Conservation (phyloP, 2,329 filamentous ascomycete species). For the Fusarium humuli region DNA sequence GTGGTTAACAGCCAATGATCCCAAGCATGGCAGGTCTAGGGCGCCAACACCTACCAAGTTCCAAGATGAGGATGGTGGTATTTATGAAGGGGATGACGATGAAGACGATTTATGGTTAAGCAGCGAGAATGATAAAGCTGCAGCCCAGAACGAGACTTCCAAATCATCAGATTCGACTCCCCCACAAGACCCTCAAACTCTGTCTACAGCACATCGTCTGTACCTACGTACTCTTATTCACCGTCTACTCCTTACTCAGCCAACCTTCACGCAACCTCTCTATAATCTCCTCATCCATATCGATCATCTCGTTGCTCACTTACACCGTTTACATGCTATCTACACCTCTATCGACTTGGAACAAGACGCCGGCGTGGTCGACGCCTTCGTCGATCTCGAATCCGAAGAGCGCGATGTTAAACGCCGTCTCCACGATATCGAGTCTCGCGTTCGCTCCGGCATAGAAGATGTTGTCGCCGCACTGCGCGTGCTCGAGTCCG, state of each 20-base stretch:
- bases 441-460: constrained; percentile 72
- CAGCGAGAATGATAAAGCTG: constrained; percentile 20
- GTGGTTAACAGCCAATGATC: constrained; percentile 72
- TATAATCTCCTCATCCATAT: constrained; percentile 77
- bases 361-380: constrained; percentile 82
- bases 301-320: constrained; percentile 84
- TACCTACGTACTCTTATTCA: constrained; percentile 78
- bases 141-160: constrained; percentile 36
- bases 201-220: constrained; percentile 81
- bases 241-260: constrained; percentile 73
- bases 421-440: constrained; percentile 71
- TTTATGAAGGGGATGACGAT: constrained; percentile 27
- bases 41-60: constrained; percentile 42
- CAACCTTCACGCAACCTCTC: constrained; percentile 71
- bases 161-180: constrained; percentile 39
- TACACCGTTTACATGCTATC: constrained; percentile 79
- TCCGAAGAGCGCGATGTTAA: constrained; percentile 78
- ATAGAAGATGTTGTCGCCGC: constrained; percentile 74
- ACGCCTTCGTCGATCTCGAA: constrained; percentile 76
- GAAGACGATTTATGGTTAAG: constrained; percentile 49
- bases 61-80: constrained; percentile 13
- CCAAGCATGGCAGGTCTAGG: constrained; percentile 43
- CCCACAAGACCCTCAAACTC: constrained; percentile 82
- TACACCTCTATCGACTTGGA: constrained; percentile 85
- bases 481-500: constrained; percentile 59